A percentile compares a stretch with the other conserved stretches of the same genome.
Evolutionary conservation across 179 eudicot species (phyloP).

Genomic region (Gypsophila paniculata): DNA sequence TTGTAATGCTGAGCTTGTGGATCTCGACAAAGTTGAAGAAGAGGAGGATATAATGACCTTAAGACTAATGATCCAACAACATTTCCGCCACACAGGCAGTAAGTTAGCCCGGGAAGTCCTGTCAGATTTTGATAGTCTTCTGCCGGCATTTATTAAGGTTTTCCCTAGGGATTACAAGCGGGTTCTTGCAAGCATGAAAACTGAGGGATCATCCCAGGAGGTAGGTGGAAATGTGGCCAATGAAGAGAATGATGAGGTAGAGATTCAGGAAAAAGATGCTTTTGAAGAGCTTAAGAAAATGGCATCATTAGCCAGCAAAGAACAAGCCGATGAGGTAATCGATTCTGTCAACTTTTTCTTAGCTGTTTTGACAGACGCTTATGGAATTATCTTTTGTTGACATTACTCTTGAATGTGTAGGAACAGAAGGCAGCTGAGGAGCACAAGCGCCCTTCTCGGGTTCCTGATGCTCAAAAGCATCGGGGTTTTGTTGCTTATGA

Average conservation of each 20-base stretch:
- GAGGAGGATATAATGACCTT: slow-evolving; percentile 86
- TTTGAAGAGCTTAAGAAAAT: slow-evolving; percentile 84
- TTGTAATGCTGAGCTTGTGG: slow-evolving; percentile 87
- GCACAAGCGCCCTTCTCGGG: slow-evolving; percentile 56
- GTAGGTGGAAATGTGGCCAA: slow-evolving; percentile 44
- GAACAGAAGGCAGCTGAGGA: slow-evolving; percentile 38
- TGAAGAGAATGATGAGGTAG: slow-evolving; percentile 62
- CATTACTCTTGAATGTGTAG: slow-evolving; percentile 22
- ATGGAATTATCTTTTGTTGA: not conserved
- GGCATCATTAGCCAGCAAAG: slow-evolving; percentile 45
- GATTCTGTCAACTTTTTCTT: not conserved
- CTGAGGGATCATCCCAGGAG: slow-evolving; percentile 43
- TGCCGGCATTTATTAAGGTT: slow-evolving; percentile 85
- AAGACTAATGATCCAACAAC: slow-evolving; percentile 93
- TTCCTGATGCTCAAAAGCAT: slow-evolving; percentile 66
- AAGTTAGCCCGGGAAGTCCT: slow-evolving; percentile 81
- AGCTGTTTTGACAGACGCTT: not conserved
- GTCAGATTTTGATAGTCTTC: slow-evolving; percentile 62
- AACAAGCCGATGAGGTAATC: slow-evolving; percentile 38
- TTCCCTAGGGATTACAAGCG: slow-evolving; percentile 94
- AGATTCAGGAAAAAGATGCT: slow-evolving; percentile 70
- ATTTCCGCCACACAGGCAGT: slow-evolving; percentile 89
- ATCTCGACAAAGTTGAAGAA: slow-evolving; percentile 85
- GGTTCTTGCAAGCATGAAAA: slow-evolving; percentile 63
- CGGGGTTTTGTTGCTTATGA: slow-evolving; percentile 91